Evolutionary conservation across 2,329 filamentous ascomycete species (phyloP), one percentile per base, ranked within the genome.

Genomic region (Fusarium staphyleae): DNA sequence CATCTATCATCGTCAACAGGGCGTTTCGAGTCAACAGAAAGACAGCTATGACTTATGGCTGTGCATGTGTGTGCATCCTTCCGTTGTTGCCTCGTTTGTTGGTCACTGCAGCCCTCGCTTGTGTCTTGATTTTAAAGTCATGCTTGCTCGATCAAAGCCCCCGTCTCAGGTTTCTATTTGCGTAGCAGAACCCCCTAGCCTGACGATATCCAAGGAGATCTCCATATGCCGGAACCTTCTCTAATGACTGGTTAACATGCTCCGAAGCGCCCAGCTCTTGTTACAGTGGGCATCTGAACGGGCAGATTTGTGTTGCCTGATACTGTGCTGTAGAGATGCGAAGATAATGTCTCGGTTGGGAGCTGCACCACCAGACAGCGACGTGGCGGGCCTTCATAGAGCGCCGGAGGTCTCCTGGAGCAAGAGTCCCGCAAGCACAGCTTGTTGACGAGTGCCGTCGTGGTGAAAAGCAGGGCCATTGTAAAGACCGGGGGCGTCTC

Each of bases 341-440:
- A n/a, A 34, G 44, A 41, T 43, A 18, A 45, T 57, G 48, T 53
- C 60, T 59, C 42, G 41, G 57, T 53, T 59, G 57, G 18, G 57
- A 55, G 54, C 45, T 50, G 42, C 50, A 48, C 58, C 35, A 34
- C 44, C 33, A 49, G 59, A 52, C 16, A 49, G 40, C 60, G 57
- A 66, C 63, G 55, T 66, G 63, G 63, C 58, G 58, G 55, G 33
- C 50, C 36, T 34, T 44, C 39, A 32, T 41, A 40, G 59, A 63
- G 39, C 40, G 48, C 52, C 44, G 43, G 55, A 49, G 47, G 39
- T 22, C 32, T 56, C 43, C 32, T 41, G 41, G 39, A 57, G 41
- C 34, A 24, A 9, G 33, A 43, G 51, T 57, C 40, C 56, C 48
- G 45, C 57, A 51, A 45, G 24, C 14, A 43, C 12, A 19, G 33